A percentile compares a stretch with the other conserved stretches of the same genome.
phyloP scores from a whole-genome alignment of 2,329 filamentous ascomycete genomes.

The Shiraia sp. region DNA sequence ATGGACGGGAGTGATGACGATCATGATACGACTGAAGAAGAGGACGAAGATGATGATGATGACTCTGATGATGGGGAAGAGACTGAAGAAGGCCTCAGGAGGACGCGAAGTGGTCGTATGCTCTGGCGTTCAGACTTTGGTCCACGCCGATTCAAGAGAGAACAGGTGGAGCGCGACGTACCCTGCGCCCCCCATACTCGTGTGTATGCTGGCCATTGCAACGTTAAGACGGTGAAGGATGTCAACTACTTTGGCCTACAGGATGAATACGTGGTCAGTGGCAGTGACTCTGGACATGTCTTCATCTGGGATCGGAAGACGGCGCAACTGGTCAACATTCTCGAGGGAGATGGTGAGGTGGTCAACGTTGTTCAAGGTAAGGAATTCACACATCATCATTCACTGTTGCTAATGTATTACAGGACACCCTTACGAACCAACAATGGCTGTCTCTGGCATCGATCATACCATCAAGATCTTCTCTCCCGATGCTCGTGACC shows the following conservation, averaged over 20 bases:
- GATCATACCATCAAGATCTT: slow-evolving; percentile 72
- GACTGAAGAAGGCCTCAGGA: slow-evolving; percentile 37
- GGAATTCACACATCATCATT: not conserved
- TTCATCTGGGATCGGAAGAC: slow-evolving; percentile 72
- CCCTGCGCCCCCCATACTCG: slow-evolving; percentile 61
- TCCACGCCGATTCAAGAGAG: slow-evolving; percentile 48
- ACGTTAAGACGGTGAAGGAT: slow-evolving; percentile 69
- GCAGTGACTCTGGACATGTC: slow-evolving; percentile 67
- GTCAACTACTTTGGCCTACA: slow-evolving; percentile 69
- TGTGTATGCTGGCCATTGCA: slow-evolving; percentile 66
- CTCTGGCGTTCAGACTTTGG: slow-evolving; percentile 56
- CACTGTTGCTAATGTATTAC: slow-evolving; percentile 13
- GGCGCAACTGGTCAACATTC: slow-evolving; percentile 63
- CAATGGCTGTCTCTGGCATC: slow-evolving; percentile 68
- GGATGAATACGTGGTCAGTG: slow-evolving; percentile 70
- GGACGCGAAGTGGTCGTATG: slow-evolving; percentile 44
- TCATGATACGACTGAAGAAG: slow-evolving; percentile 27
- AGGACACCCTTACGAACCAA: slow-evolving; percentile 70
- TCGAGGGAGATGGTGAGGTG: slow-evolving; percentile 69
- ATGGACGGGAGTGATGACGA: slow-evolving; percentile 29
- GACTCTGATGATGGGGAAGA: slow-evolving; percentile 34
- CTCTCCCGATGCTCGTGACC: slow-evolving; percentile 61
- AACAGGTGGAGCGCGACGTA: slow-evolving; percentile 58
- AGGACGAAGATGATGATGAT: slow-evolving; percentile 38
- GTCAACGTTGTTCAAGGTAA: slow-evolving; percentile 69